These are phyloP conservation scores for Turritis glabra DNA, from an alignment of 345 rosid species.

Conservation along the genomic window DNA sequence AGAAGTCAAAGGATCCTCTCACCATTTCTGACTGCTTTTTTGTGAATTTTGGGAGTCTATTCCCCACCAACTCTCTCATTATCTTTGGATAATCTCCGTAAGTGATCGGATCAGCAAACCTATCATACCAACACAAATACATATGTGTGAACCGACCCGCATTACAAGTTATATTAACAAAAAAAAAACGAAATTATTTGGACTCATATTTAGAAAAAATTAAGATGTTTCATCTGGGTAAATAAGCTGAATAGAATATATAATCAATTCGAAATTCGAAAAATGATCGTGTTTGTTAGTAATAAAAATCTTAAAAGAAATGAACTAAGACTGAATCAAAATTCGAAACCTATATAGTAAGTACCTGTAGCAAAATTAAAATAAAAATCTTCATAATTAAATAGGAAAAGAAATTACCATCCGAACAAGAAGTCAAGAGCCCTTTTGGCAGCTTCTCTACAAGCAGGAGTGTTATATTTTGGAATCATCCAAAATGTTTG, in stretches of 20 bases:
- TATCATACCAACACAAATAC: background rate
- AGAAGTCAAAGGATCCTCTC: slow-evolving; percentile 45
- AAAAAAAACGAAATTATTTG: no score
- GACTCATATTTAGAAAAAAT: background rate
- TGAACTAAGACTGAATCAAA: no score
- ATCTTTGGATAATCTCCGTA: slow-evolving; percentile 44
- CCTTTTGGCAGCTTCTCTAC: slow-evolving; percentile 35
- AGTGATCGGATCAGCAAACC: slow-evolving; percentile 43
- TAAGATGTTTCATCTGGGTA: background rate
- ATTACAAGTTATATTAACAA: background rate
- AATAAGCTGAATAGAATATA: no score
- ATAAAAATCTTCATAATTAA: background rate
- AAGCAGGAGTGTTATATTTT: slow-evolving; percentile 32
- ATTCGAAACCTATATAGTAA: no score
- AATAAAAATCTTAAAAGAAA: no score
- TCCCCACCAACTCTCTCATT: slow-evolving; percentile 42
- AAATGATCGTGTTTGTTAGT: no score
- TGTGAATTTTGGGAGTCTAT: slow-evolving; percentile 44
- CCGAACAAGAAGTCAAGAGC: slow-evolving; percentile 38
- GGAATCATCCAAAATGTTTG: slow-evolving; percentile 40
- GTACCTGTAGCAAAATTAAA: background rate
- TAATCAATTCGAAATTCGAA: no score
- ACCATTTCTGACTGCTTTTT: slow-evolving; percentile 29
- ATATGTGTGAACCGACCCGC: background rate
- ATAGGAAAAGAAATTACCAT: background rate